A percentile compares a stretch with the other conserved stretches of the same genome.
phyloP scores from a whole-genome alignment of 2,329 filamentous ascomycete genomes.

The Keithomyces neogunnii region DNA sequence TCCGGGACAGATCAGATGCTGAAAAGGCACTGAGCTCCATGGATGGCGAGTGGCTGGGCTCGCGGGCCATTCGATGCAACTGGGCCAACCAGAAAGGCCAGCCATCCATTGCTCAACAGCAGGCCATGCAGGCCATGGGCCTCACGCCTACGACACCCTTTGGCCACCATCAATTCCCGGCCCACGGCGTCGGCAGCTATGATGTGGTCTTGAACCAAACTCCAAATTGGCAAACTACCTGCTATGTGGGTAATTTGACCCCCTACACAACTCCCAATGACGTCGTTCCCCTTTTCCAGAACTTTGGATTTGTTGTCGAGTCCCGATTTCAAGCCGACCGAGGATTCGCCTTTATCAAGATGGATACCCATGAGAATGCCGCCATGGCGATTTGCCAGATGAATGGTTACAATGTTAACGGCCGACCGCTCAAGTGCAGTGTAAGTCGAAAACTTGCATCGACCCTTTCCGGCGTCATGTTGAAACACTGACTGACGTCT shows the following conservation, averaged over 20 bases:
- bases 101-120: slow-evolving; percentile 94
- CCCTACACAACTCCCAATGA: slow-evolving; percentile 97
- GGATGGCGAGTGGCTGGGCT: slow-evolving; percentile 98
- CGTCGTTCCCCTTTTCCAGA: slow-evolving; percentile 95
- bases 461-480: not conserved
- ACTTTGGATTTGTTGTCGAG: slow-evolving; percentile 96
- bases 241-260: slow-evolving; percentile 95
- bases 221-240: slow-evolving; percentile 95
- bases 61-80: slow-evolving; percentile 96
- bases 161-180: slow-evolving; percentile 95
- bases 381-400: slow-evolving; percentile 98
- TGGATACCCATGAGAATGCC: slow-evolving; percentile 97
- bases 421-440: slow-evolving; percentile 94
- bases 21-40: slow-evolving; percentile 95
- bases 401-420: slow-evolving; percentile 96
- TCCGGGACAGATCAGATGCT: slow-evolving; percentile 85
- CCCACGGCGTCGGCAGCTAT: slow-evolving; percentile 92
- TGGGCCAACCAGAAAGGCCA: slow-evolving; percentile 99
- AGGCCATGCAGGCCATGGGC: slow-evolving; percentile 94
- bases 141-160: slow-evolving; percentile 96
- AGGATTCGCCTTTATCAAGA: slow-evolving; percentile 98
- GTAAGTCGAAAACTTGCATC: slow-evolving; percentile 52
- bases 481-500: not conserved
- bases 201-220: slow-evolving; percentile 96
- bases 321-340: slow-evolving; percentile 97